phyloP scores from a whole-genome alignment of 2,329 filamentous ascomycete species.

The Pestalotiopsis sp. region DNA sequence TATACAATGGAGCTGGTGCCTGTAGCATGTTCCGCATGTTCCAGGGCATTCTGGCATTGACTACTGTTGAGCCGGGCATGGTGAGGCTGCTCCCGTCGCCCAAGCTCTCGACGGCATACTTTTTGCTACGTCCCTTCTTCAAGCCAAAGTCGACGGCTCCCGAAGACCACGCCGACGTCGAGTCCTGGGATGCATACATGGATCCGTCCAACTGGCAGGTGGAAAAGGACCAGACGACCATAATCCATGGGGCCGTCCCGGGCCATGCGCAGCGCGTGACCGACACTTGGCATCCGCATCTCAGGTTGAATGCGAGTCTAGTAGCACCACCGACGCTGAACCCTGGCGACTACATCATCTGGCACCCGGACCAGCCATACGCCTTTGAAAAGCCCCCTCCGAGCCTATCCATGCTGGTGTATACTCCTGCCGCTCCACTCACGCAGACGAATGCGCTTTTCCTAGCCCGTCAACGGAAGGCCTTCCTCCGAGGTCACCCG shows the following conservation, averaged over 20 bases:
- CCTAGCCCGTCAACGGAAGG: slow-evolving; percentile 57
- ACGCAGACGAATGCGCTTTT: slow-evolving; percentile 60
- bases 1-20: slow-evolving; percentile 58
- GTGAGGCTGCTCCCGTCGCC: slow-evolving; percentile 48
- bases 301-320: slow-evolving; percentile 52
- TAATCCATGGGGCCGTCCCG: slow-evolving; percentile 59
- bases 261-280: slow-evolving; percentile 59
- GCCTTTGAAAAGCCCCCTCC: slow-evolving; percentile 40
- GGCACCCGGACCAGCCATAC: slow-evolving; percentile 59
- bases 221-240: slow-evolving; percentile 50
- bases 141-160: slow-evolving; percentile 43
- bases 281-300: slow-evolving; percentile 58
- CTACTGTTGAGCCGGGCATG: slow-evolving; percentile 49
- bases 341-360: slow-evolving; percentile 58
- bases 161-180: slow-evolving; percentile 23
- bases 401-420: slow-evolving; percentile 49
- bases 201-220: slow-evolving; percentile 40
- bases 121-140: slow-evolving; percentile 54
- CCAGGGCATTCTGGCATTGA: slow-evolving; percentile 56
- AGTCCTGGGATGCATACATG: slow-evolving; percentile 51
- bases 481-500: slow-evolving; percentile 54
- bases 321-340: slow-evolving; percentile 55
- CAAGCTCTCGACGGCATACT: slow-evolving; percentile 48
- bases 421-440: slow-evolving; percentile 55
- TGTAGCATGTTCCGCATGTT: slow-evolving; percentile 62